phyloP scores from a whole-genome alignment of 2,329 filamentous ascomycete genomes.

The Aspergillus persii region DNA sequence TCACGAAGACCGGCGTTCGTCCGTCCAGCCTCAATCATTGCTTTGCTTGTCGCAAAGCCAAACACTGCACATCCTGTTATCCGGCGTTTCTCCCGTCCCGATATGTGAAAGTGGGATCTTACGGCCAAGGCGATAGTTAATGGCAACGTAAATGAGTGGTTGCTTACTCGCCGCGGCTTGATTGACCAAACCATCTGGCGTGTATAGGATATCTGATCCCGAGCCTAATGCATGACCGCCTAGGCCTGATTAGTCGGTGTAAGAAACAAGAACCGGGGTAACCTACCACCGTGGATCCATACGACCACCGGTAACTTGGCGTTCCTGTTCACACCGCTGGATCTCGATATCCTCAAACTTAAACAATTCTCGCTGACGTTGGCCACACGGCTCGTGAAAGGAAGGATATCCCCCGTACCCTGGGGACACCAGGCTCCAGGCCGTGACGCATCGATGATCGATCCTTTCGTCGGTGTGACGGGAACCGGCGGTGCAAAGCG shows the following conservation, averaged over 20 bases:
- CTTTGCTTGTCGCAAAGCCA: conserved; percentile 20
- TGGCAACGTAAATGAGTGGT: background rate
- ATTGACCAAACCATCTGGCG: background rate
- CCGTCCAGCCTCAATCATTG: conserved; percentile 19
- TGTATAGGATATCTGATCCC: background rate
- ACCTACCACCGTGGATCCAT: background rate
- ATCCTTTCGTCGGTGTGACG: conserved; percentile 2
- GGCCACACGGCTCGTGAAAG: conserved; percentile 16
- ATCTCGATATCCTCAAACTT: conserved; percentile 15
- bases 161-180: background rate
- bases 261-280: background rate
- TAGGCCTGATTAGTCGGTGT: background rate
- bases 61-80: conserved; percentile 6
- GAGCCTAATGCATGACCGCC: background rate
- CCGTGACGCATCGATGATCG: conserved; percentile 17
- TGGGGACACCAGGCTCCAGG: conserved; percentile 19
- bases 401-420: conserved; percentile 17
- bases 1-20: conserved; percentile 33
- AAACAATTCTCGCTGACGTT: conserved; percentile 20
- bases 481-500: conserved; percentile 17
- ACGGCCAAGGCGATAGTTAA: background rate
- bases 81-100: background rate
- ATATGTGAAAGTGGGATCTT: background rate
- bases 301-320: background rate
- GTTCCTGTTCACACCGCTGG: background rate